Base-by-base conservation (phyloP, 345 rosid species). In the Gossypium australe region DNA sequence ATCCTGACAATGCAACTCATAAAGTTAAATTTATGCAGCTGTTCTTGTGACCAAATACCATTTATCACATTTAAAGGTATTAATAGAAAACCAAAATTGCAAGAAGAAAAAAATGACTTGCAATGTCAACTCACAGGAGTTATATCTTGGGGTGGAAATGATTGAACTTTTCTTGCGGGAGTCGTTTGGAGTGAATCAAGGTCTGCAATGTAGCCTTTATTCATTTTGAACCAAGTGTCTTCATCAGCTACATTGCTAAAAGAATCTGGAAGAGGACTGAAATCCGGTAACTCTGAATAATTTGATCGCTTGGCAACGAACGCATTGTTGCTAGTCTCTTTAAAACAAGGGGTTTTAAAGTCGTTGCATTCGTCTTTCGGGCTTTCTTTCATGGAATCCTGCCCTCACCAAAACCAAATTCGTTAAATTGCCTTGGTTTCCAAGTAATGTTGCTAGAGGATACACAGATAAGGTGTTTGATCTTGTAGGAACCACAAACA, bases 221-320 rank as follows among this genome's bases (percentile, higher is more conserved):
- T 95, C 89, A 95, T 85, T 86, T 89, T 87, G 78, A 88, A 78
- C 99, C 98, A 95, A 14, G 94, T 85, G 75, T 95, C 99, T 85
- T 95, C 97, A 80, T 95, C 99, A 48, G 97, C 99, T 58, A 95
- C 86, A 70, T 82, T 84, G 80, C 92, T 88, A 67, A 89, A 81
- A 75, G 86, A 78, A 83, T 91, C 88, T 58, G 92, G 94, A 80
- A 91, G 91, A 7, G 97, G 98, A 79, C 99, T 95, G 75, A 49
- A 91, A 70, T 85, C 97, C 62, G 89, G 81, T 62, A 86, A 82
- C 57, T 81, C 76, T 24, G 89, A 78, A 80, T 89, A 85, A 81
- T 84, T 90, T 81, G 99, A 92, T 60, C 97, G 82, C 62, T 79
- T 86, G 78, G 82, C 90, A 55, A 95, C 97, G 80, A 89, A 92